Evolutionary conservation across 768 basidiomycete species (phyloP), one percentile per base, ranked within the genome.

Genomic region (Mycena vitilis): DNA sequence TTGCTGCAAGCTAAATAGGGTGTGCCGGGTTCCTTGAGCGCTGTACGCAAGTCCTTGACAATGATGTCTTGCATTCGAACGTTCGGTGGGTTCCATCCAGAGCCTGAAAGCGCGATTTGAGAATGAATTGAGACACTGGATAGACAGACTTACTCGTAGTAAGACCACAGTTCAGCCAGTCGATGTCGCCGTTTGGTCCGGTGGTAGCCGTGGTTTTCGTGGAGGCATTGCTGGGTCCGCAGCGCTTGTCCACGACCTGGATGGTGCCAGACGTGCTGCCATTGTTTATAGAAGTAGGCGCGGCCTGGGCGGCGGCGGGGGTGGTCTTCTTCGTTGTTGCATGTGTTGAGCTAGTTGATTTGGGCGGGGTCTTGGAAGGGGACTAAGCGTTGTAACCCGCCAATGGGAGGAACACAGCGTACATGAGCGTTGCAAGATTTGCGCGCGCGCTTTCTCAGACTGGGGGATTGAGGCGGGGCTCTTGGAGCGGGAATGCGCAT

Each of bases 131-230:
- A 36, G 52, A 25, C 7, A 10, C n/a, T 2, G 16, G 11, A 4
- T 40, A 30, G 30, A 30, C 40, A 40, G 8, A 58, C 66, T 42
- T 45, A 34, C 66, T 75, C 51, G 85, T 81, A 62, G 85, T 81
- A 62, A 95, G 77, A 49, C 93, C 94, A 74, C 94, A 95, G 80
- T 93, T 94, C 71, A 95, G 77, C 87, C 90, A 95, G 61, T 87
- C 82, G 55, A 92, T 88, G 74, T 83, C 77, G n/a, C 91, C 91
- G 74, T 93, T 93, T 20, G 91, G 91, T 20, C 92, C 92, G 47
- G 80, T 79, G 30, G 81, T 78, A 9, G 77, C 73, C 5, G 86
- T 89, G 68, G 84, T 79, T 47, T 86, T 65, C 73, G 73, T 72
- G 4, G 85, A 85, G 61, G 89, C 87, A 71, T 87, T 83, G 71